Conservation (phyloP, 1,284 basidiomycete genomes). For the Leccinum huronense region DNA sequence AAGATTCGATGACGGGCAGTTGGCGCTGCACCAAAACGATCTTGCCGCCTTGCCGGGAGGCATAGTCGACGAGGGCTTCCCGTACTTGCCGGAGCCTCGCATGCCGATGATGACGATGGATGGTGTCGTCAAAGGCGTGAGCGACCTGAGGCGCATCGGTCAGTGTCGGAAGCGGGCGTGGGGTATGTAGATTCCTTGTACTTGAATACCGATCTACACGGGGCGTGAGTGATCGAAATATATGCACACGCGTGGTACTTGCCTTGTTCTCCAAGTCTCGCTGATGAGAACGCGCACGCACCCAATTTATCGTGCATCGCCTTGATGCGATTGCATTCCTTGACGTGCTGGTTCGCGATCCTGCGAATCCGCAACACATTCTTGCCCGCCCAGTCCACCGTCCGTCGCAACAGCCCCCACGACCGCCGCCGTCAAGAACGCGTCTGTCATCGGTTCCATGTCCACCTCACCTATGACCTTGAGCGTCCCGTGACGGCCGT, state of each 20-base stretch:
- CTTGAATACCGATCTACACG: constrained; percentile 81
- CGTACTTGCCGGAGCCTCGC: constrained; percentile 95
- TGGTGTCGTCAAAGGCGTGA: constrained; percentile 18
- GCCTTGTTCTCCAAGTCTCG: constrained; percentile 88
- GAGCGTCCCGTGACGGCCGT: constrained; percentile 90
- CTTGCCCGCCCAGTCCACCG: constrained; percentile 36
- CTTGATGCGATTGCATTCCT: constrained; percentile 96
- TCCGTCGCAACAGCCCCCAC: constrained; percentile 81
- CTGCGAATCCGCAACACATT: constrained; percentile 83
- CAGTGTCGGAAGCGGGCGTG: constrained; percentile 36
- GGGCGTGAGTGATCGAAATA: constrained; percentile 3
- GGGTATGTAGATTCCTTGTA: constrained; percentile 82
- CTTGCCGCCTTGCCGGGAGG: constrained; percentile 46
- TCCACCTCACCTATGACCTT: constrained; percentile 69
- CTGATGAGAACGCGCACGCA: constrained; percentile 30
- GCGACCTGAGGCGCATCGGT: constrained; percentile 37
- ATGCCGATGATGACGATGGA: constrained; percentile 88
- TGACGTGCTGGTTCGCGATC: constrained; percentile 98
- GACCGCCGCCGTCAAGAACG: constrained; percentile 93
- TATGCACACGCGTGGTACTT: constrained; percentile 12
- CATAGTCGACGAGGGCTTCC: constrained; percentile 69
- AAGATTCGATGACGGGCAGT: constrained; percentile 70
- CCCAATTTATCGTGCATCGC: constrained; percentile 97
- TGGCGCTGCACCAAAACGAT: constrained; percentile 75
- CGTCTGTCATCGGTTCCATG: constrained; percentile 99